These are phyloP conservation scores for Rhodotorula sphaerocarpa DNA, from an alignment of 768 basidiomycete species.

Conservation along the genomic window DNA sequence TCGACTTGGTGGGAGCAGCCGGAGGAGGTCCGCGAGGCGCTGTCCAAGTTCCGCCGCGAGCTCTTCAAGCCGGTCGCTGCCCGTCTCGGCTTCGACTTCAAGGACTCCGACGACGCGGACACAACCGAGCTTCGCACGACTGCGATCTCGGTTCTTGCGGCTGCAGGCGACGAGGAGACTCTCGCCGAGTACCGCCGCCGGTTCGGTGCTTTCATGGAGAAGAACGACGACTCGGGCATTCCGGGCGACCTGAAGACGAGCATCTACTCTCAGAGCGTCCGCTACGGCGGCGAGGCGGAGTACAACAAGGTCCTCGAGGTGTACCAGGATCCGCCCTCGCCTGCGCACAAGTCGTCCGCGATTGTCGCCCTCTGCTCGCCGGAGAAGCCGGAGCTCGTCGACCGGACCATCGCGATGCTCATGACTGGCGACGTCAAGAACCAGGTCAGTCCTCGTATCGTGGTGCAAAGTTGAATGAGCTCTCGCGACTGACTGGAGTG, in stretches of 20 bases:
- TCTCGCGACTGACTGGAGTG: neutral
- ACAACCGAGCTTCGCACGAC: constrained; percentile 63
- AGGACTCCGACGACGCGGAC: constrained; percentile 58
- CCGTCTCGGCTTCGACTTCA: constrained; percentile 68
- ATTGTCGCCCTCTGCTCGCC: constrained; percentile 62
- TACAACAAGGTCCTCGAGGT: constrained; percentile 58
- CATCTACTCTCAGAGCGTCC: constrained; percentile 53
- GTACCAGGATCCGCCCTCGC: constrained; percentile 64
- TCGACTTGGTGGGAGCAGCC: constrained; percentile 77
- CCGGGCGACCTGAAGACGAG: constrained; percentile 64
- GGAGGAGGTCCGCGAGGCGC: constrained; percentile 50
- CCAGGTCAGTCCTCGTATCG: constrained; percentile 43
- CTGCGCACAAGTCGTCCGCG: constrained; percentile 57
- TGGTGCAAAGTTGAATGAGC: constrained; percentile 33
- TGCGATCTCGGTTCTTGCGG: constrained; percentile 57
- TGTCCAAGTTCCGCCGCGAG: constrained; percentile 41
- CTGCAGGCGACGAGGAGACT: constrained; percentile 50
- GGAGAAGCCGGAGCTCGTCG: constrained; percentile 53
- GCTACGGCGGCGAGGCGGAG: constrained; percentile 63
- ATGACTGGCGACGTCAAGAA: constrained; percentile 53
- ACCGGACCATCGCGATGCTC: constrained; percentile 28
- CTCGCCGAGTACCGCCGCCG: constrained; percentile 61
- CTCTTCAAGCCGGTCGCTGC: constrained; percentile 64
- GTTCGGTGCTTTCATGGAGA: constrained; percentile 63
- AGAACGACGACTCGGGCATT: constrained; percentile 66